Evolutionary conservation across 306 rosid species (phyloP).

Genomic region (Sesbania bispinosa): DNA sequence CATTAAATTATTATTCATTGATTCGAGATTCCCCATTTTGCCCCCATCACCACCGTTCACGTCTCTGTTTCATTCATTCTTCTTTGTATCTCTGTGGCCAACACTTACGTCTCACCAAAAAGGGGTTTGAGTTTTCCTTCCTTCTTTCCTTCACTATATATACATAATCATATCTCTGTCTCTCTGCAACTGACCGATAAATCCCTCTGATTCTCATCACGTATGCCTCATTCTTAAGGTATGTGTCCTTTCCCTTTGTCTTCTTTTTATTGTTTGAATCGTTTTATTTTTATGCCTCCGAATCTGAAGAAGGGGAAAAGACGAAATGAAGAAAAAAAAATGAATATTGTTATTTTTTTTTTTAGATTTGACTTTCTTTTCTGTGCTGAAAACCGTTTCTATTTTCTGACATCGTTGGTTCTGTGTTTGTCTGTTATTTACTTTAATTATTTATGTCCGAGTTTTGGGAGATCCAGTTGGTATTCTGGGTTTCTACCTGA

Average conservation of each 20-base stretch:
- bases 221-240: constrained; percentile 47
- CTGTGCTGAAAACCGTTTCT: neutral
- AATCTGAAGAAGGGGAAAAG: neutral
- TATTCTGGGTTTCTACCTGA: constrained; percentile 5
- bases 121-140: constrained; percentile 10
- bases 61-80: constrained; percentile 48
- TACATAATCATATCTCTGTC: constrained; percentile 3
- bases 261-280: neutral
- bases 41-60: constrained; percentile 12
- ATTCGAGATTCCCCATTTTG: constrained; percentile 28
- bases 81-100: neutral
- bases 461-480: constrained; percentile 37
- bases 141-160: neutral
- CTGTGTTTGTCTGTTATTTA: constrained; percentile 6
- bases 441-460: neutral
- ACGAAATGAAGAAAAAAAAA: too few relatives aligned
- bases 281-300: constrained; percentile 2
- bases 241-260: constrained; percentile 21
- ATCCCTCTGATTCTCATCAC: constrained; percentile 26
- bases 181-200: constrained; percentile 26
- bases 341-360: too few relatives aligned
- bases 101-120: constrained; percentile 31
- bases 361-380: neutral
- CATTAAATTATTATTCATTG: neutral
- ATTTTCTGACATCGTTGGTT: neutral